phyloP scores from a whole-genome alignment of 768 basidiomycete species.

The Gymnopilus dilepis region DNA sequence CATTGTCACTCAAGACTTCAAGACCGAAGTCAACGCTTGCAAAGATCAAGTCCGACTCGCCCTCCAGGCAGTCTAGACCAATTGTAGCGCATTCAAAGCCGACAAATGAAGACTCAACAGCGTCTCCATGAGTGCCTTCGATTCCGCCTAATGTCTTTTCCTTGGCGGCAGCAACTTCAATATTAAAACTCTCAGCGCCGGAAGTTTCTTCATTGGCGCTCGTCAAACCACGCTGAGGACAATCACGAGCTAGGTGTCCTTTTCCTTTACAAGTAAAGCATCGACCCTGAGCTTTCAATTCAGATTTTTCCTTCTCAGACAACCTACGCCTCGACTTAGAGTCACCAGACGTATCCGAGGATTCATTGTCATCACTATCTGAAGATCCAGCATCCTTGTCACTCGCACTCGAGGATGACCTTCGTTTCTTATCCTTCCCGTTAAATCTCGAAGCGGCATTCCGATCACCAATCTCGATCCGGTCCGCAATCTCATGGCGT shows the following conservation, averaged over 20 bases:
- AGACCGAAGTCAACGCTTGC: not conserved
- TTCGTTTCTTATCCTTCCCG: too few relatives aligned
- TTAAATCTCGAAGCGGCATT: not conserved
- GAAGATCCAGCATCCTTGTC: not conserved
- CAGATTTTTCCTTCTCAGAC: slow-evolving; percentile 8
- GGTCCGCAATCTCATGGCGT: not conserved
- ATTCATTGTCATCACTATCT: not conserved
- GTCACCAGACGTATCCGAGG: not conserved
- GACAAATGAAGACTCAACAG: not conserved
- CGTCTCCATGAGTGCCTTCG: not conserved
- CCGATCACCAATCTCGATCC: not conserved
- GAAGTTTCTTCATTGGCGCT: slow-evolving; percentile 8
- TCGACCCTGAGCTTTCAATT: slow-evolving; percentile 10
- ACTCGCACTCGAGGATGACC: not conserved
- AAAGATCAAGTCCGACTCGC: not conserved
- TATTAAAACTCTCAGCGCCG: not conserved
- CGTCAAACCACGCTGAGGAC: not conserved
- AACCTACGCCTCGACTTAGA: not conserved
- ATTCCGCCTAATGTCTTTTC: not conserved
- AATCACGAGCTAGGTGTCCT: slow-evolving; percentile 13
- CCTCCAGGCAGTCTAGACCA: not conserved
- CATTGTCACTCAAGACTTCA: too few relatives aligned
- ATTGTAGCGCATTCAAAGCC: not conserved
- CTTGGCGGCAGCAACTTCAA: not conserved
- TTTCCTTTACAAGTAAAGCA: slow-evolving; percentile 16